Evolutionary conservation across 257 asterid genomes (phyloP), one percentile per base, ranked within the genome.

Genomic region (Plantago elongata): DNA sequence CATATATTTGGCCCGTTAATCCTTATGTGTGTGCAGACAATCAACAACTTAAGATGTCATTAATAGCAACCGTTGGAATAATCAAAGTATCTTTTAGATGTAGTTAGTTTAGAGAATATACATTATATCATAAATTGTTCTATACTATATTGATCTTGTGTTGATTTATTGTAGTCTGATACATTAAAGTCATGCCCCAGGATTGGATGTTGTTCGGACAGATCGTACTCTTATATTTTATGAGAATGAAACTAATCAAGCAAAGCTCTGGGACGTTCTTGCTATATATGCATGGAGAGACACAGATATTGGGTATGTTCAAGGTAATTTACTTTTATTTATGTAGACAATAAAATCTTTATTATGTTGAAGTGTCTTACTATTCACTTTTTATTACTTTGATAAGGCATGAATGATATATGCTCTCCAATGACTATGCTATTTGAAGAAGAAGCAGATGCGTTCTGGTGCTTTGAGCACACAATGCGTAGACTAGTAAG

Each of bases 381-480:
- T 55, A 17, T 38, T 43, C 45, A 51, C 56, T 68, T 45, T 64
- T 64, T 59, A 64, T 62, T 67, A 43, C 61, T 51, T 64, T 63
- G 72, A 61, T 61, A 79, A 92, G 98, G 98, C 74, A 92, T 92
- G 98, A 92, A 79, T 77, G 98, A 92, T 74, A 88, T 92, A 61
- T 92, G 98, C 88, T 92, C 98, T 72, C 98, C 98, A 34, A 81
- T 92, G 82, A 75, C 81, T 55, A 86, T 92, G 62, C 95, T 92
- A 69, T 70, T 88, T 46, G 97, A 89, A 60, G 51, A 92, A 29
- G 98, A 92, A 79, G 98, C 98, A 59, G 98, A 92, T 78, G 95
- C 97, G 56, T 92, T 83, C 78, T 92, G 98, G 97, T 86, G 97
- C 83, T 92, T 92, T 70, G 98, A 92, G 77, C 95, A 87, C 47